A percentile compares a stretch with the other conserved stretches of the same genome.
Evolutionary conservation across 495 filamentous ascomycete genomes (phyloP).

Genomic region (Penicillium parvum): DNA sequence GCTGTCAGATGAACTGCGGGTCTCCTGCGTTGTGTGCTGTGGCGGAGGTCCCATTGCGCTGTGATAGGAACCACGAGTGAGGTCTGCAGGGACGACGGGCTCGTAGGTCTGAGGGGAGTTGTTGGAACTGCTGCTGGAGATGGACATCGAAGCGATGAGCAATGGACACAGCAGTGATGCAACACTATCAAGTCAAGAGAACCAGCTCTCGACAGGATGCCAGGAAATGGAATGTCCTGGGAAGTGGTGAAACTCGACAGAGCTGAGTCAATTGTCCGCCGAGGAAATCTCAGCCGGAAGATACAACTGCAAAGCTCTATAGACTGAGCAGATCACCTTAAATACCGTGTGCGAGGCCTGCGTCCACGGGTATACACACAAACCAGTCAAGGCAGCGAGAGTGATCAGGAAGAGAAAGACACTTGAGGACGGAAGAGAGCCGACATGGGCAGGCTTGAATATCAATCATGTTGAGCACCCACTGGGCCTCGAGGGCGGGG

Average conservation of each 20-base stretch:
- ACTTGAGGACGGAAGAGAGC: conserved; percentile 10
- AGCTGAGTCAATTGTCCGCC: conserved; percentile 13
- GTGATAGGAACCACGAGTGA: conserved; percentile 29
- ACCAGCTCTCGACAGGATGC: conserved; percentile 32
- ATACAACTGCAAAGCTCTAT: conserved; percentile 21
- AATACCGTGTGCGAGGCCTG: conserved; percentile 32
- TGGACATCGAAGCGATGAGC: conserved; percentile 23
- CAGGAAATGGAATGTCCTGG: background rate
- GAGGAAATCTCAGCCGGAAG: conserved; percentile 9
- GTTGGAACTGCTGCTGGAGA: conserved; percentile 23
- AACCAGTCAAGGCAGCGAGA: conserved; percentile 11
- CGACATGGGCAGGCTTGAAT: conserved; percentile 28
- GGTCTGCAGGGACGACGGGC: conserved; percentile 30
- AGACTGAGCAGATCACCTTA: conserved; percentile 18
- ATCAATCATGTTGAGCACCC: conserved; percentile 27
- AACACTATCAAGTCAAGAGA: conserved; percentile 26
- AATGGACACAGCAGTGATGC: conserved; percentile 3
- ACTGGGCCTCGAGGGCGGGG: conserved; percentile 11
- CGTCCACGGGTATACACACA: conserved; percentile 29
- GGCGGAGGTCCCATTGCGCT: conserved; percentile 27
- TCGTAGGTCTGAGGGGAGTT: conserved; percentile 31
- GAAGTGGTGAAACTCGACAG: conserved; percentile 3
- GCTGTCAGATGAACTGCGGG: conserved; percentile 36
- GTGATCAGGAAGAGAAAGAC: conserved; percentile 15
- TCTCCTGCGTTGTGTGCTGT: conserved; percentile 23